Conservation (phyloP, 2,329 filamentous ascomycete species). For the Microdochium trichocladiopsis region DNA sequence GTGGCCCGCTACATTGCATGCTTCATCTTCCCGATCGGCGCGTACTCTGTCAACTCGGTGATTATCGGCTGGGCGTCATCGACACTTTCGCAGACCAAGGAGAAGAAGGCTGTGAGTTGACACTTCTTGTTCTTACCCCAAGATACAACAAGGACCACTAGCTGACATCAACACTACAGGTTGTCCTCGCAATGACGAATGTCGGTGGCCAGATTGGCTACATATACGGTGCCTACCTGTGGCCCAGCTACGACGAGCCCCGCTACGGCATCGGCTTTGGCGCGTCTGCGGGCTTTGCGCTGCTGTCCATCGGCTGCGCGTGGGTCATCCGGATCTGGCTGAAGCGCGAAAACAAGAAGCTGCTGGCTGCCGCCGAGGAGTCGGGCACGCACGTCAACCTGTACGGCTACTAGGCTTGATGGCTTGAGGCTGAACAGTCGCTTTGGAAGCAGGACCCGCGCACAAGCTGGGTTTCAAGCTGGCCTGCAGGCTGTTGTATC, state of each 20-base stretch:
- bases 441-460: background rate
- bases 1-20: slow-evolving; percentile 31
- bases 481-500: too few species aligned
- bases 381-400: slow-evolving; percentile 19
- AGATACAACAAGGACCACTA: too few species aligned
- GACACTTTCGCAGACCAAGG: slow-evolving; percentile 37
- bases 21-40: slow-evolving; percentile 33
- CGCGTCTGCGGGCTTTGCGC: slow-evolving; percentile 33
- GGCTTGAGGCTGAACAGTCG: background rate
- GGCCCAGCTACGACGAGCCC: slow-evolving; percentile 35
- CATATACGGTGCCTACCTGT: slow-evolving; percentile 43
- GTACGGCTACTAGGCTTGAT: slow-evolving; percentile 23
- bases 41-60: slow-evolving; percentile 37
- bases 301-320: slow-evolving; percentile 26
- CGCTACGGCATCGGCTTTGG: slow-evolving; percentile 36
- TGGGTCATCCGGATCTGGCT: slow-evolving; percentile 34
- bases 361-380: slow-evolving; percentile 22
- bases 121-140: too few species aligned
- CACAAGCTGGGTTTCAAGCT: background rate
- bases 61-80: slow-evolving; percentile 38
- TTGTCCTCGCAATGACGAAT: slow-evolving; percentile 39
- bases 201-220: slow-evolving; percentile 38
- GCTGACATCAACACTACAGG: too few species aligned
- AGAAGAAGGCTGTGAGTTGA: slow-evolving; percentile 40
- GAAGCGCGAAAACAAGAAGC: slow-evolving; percentile 31